Base-by-base conservation (phyloP, 495 filamentous ascomycete genomes). In the Trichoderma asperelloides region DNA sequence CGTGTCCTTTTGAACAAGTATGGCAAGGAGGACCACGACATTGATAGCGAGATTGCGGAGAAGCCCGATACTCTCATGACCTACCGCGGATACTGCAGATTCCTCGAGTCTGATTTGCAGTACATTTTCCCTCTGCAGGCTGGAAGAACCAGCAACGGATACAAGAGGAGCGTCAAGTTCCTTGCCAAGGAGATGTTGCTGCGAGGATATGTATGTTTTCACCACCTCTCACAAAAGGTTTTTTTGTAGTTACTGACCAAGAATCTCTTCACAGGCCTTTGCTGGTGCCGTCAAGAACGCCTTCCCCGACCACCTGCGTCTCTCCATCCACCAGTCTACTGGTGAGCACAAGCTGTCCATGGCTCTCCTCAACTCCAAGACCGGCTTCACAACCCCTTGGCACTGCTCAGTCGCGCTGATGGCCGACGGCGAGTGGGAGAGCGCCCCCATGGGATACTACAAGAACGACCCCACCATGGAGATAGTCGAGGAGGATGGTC, bases 61-160 rank as follows among this genome's bases (percentile, higher is more conserved):
- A 79, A 86, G 64, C 76, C 76, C 23, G 82, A 87, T 64, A 80
- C 81, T 3, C 78, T 75, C 25, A 69, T 82, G 41, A 87, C 85
- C 27, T 87, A 87, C 69, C 78, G 81, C 21, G 85, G 85, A 7
- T 87, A 86, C 64, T 82, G 82, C 70, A 82, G 80, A 40, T 87
- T 88, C 65, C 70, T 87, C 8, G 77, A 77, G 13, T 83, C 79
- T 9, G 85, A 87, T 66, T 75, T 87, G 18, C 76, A 73, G 12
- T 75, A 85, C 63, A 80, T 80, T 28, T 75, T 74, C 51, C 76
- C 76, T 1, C 69, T 76, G 15, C 73, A 72, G 3, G 71, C 77
- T 7, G 68, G 69, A 1, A 71, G 77, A 28, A 78, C 74, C 0
- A 81, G 80, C 84, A 0, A 79, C 77, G 41, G 76, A 78, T 45